Evolutionary conservation across 225 moss, liverwort and hornwort species (phyloP), one percentile per base, ranked within the genome.

Genomic region (Physcomitrellopsis africana): DNA sequence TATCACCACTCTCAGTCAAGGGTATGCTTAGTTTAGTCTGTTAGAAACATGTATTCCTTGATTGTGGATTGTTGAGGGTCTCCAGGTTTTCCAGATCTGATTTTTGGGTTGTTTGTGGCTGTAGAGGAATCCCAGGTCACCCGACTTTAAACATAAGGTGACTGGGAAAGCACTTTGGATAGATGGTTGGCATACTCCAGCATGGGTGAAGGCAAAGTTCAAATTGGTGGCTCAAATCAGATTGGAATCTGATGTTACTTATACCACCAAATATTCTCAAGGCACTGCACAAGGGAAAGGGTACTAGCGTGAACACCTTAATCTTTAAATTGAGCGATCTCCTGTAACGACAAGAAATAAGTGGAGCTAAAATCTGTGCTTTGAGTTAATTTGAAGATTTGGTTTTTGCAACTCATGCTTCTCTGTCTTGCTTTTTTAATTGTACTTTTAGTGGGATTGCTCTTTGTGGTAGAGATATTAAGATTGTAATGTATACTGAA

Each of bases 131-230:
- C 51, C 23, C 49, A 72, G 57, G 32, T 26, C 17, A 47, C 72
- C 78, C 72, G 78, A 72, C 65, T 78, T 72, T 14, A 72, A 65
- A 46, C 71, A 72, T 22, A 72, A 78, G 46, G 46, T 55, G 62
- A 78, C 71, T n/a, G n/a, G n/a, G n/a, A n/a, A n/a, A n/a, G n/a
- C n/a, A n/a, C n/a, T n/a, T n/a, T n/a, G n/a, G n/a, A 72, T 64
- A 64, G 65, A 56, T 57, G 57, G 56, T 49, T 1, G 65, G 65
- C 58, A 47, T 65, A 78, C 78, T 47, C 78, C 78, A 47, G 18
- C 65, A 23, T 79, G 79, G 79, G 79, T 66, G 59, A 67, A 79
- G 72, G 59, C 51, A 51, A 67, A 2, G 59, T 49, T 67, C 37
- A 72, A 12, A 24, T 65, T 20, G 11, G 16, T 17, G 46, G 18